A percentile compares a stretch with the other conserved stretches of the same genome.
phyloP scores from a whole-genome alignment of 805 yeast species.

The Kurtzmaniella cleridarum region DNA sequence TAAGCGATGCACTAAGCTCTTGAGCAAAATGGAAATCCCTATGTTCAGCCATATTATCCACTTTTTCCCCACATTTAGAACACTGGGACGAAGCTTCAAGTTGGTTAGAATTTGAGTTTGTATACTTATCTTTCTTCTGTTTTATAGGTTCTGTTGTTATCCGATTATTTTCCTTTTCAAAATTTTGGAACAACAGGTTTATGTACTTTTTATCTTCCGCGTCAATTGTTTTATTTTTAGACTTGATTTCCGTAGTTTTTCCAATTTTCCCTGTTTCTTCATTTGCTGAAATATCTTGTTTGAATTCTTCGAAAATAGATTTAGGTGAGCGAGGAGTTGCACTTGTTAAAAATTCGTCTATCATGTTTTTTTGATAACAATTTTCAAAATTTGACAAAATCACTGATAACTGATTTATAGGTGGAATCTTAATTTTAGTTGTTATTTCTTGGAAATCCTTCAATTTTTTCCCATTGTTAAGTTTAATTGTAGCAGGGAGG shows the following conservation, averaged over 20 bases:
- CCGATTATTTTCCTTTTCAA: neutral
- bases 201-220: constrained; percentile 16
- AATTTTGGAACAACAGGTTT: constrained; percentile 15
- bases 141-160: constrained; percentile 1
- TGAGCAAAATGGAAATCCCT: constrained; percentile 51
- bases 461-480: constrained; percentile 16
- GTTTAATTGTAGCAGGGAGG: constrained; percentile 13
- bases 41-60: constrained; percentile 42
- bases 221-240: neutral
- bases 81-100: constrained; percentile 12
- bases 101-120: neutral
- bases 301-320: neutral
- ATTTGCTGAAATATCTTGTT: constrained; percentile 3
- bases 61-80: constrained; percentile 17
- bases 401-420: constrained; percentile 47
- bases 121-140: neutral
- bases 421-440: constrained; percentile 24
- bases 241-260: neutral
- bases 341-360: constrained; percentile 23
- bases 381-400: constrained; percentile 51
- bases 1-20: constrained; percentile 40
- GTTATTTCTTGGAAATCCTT: constrained; percentile 14
- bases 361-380: constrained; percentile 27
- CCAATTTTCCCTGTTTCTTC: neutral
- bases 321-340: neutral